These are phyloP conservation scores for Botrytis cinerea DNA, from an alignment of 2,329 filamentous ascomycete species.

Conservation along the genomic window DNA sequence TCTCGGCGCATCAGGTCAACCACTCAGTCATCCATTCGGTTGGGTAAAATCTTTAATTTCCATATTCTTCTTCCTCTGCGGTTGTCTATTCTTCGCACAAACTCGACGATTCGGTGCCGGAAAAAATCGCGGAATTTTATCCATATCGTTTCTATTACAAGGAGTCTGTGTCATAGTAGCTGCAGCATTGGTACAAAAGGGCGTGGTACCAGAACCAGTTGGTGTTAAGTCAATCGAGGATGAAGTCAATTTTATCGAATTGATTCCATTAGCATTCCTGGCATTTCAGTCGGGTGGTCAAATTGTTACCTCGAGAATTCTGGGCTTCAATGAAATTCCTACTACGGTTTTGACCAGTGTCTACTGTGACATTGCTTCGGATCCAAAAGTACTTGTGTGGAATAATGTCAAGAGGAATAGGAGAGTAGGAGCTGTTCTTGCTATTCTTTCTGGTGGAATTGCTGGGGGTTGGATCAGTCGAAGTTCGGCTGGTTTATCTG, in stretches of 20 bases:
- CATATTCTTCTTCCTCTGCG: constrained; percentile 54
- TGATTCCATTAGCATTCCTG: constrained; percentile 51
- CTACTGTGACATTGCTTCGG: constrained; percentile 78
- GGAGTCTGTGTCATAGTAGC: constrained; percentile 53
- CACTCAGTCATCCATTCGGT: constrained; percentile 51
- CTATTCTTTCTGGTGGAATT: constrained; percentile 56
- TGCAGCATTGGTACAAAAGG: constrained; percentile 52
- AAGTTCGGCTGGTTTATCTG: constrained; percentile 52
- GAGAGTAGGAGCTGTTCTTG: constrained; percentile 51
- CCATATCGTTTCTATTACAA: constrained; percentile 55
- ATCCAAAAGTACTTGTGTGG: constrained; percentile 52
- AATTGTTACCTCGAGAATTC: constrained; percentile 69
- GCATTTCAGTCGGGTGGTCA: constrained; percentile 77
- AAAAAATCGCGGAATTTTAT: constrained; percentile 48
- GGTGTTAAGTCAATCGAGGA: constrained; percentile 36
- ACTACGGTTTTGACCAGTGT: constrained; percentile 80
- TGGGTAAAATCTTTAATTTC: constrained; percentile 57
- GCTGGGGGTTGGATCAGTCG: constrained; percentile 56
- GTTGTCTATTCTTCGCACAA: constrained; percentile 51
- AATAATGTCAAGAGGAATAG: constrained; percentile 56
- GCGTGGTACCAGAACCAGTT: constrained; percentile 49
- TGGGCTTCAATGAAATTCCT: constrained; percentile 70
- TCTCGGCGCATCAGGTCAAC: constrained; percentile 57
- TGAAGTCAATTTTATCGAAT: constrained; percentile 45
- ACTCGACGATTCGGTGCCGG: constrained; percentile 33